Evolutionary conservation across 2,329 filamentous ascomycete species (phyloP), one percentile per base, ranked within the genome.

Genomic region (Colletotrichum filicis): DNA sequence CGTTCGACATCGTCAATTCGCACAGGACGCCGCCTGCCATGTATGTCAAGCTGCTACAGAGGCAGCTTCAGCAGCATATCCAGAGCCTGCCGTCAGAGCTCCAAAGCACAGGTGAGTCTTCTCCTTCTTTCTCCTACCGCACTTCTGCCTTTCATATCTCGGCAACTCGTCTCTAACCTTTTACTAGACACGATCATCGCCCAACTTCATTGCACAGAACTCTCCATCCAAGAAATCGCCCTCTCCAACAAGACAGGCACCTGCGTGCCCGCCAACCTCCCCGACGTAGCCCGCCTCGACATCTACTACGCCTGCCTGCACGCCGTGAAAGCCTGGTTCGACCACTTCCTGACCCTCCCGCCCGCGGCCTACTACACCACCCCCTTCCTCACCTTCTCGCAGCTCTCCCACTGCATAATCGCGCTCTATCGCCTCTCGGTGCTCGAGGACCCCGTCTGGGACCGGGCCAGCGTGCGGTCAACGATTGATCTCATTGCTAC

Each of bases 371-470:
- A 80, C 52, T 64, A 79, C 5, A 79, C 79, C 32, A 76, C 85
- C 66, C 79, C 81, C 1, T 83, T 83, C 74, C 71, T 73, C 30
- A 76, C 78, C 60, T 82, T 80, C 75, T 79, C 79, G n/a, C 79
- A 82, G 69, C 77, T 83, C 46, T 77, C 78, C 8, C 79, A 80
- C 55, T 80, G 78, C 67, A 74, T 82, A 8, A 77, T 83, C 24
- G 73, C 80, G 5, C 77, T 84, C 7, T 80, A 80, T 71, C 78
- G 76, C 22, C 76, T 84, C 22, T 77, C 79, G 14, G 75, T 79
- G 4, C 66, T 82, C 8, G 80, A 84, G 57, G 83, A 84, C 58
- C 80, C 82, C 2, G 76, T 78, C 0, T 85, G 84, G 83, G 82
- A 85, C 76, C 78, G 82, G 1, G 74, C 76, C 11, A 78, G 77